Percentiles rank a stretch among this genome's conserved stretches.
Evolutionary conservation across 768 basidiomycete species (phyloP).

Genomic region (Tephrocybe rancida): DNA sequence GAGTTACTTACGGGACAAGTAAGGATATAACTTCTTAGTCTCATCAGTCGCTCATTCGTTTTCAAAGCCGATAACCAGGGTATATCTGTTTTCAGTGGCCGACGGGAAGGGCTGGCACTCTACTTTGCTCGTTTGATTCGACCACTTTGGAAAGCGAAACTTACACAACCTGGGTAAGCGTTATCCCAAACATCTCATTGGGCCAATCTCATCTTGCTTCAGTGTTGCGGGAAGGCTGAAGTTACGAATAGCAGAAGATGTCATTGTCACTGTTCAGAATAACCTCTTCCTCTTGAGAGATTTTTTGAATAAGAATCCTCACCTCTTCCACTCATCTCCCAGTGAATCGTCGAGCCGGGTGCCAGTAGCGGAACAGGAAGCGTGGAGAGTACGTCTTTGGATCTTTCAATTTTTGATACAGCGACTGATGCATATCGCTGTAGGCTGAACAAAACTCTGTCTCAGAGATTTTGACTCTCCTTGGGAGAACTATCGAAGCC

Average conservation of each 20-base stretch:
- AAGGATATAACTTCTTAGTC: constrained; percentile 20
- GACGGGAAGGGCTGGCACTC: constrained; percentile 85
- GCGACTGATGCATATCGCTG: constrained; percentile 12
- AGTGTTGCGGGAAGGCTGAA: constrained; percentile 51
- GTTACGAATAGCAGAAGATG: constrained; percentile 63
- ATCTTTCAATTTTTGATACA: neutral
- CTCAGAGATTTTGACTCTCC: constrained; percentile 70
- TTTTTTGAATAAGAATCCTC: constrained; percentile 79
- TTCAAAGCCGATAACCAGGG: constrained; percentile 65
- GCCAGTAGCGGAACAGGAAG: constrained; percentile 75
- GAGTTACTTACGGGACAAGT: constrained; percentile 79
- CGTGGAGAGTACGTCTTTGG: constrained; percentile 81
- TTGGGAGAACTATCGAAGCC: constrained; percentile 89
- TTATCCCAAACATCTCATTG: neutral
- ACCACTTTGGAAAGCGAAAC: constrained; percentile 84
- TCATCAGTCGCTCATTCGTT: constrained; percentile 1
- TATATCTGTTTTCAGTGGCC: constrained; percentile 80
- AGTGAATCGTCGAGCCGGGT: constrained; percentile 65
- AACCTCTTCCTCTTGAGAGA: constrained; percentile 78
- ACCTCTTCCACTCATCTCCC: constrained; percentile 82
- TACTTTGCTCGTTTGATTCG: constrained; percentile 86
- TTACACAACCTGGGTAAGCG: constrained; percentile 65
- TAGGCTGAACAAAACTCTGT: constrained; percentile 85
- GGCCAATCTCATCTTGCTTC: constrained; percentile 2
- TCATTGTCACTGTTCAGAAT: constrained; percentile 72